Conservation (phyloP, 495 filamentous ascomycete genomes). For the Astrothelium macrocarpum region DNA sequence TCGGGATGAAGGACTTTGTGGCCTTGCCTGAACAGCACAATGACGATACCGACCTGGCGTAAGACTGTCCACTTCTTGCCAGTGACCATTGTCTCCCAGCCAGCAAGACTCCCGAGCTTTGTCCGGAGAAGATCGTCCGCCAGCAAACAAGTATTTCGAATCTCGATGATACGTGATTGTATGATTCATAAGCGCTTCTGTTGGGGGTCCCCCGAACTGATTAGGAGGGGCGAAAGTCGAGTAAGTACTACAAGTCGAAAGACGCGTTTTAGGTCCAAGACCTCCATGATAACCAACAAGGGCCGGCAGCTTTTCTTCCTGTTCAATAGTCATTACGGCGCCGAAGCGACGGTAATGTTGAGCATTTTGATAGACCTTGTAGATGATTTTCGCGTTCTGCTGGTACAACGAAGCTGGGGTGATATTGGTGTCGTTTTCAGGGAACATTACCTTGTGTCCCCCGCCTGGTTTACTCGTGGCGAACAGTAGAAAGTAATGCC, state of each 20-base stretch:
- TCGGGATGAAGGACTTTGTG: constrained; percentile 9
- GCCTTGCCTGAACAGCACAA: constrained; percentile 39
- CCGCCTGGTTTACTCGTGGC: constrained; percentile 34
- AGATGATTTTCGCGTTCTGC: neutral
- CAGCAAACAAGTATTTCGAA: constrained; percentile 53
- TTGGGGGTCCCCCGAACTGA: constrained; percentile 26
- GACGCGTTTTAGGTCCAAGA: constrained; percentile 36
- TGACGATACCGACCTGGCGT: constrained; percentile 64
- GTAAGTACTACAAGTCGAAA: constrained; percentile 54
- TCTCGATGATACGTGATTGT: constrained; percentile 49
- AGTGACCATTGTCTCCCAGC: constrained; percentile 49
- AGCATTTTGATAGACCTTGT: neutral
- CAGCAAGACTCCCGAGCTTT: constrained; percentile 61
- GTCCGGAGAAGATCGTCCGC: constrained; percentile 67
- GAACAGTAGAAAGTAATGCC: constrained; percentile 76
- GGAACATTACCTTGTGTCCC: neutral
- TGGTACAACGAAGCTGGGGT: neutral
- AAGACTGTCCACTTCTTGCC: constrained; percentile 54
- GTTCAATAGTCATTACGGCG: constrained; percentile 33
- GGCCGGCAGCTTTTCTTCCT: constrained; percentile 14
- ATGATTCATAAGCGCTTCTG: constrained; percentile 61
- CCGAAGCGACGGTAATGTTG: constrained; percentile 34
- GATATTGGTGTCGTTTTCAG: neutral
- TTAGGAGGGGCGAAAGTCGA: constrained; percentile 19
- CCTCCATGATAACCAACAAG: constrained; percentile 44